Base-by-base conservation (phyloP, 2,329 filamentous ascomycete genomes). In the Ceratocystis variospora region DNA sequence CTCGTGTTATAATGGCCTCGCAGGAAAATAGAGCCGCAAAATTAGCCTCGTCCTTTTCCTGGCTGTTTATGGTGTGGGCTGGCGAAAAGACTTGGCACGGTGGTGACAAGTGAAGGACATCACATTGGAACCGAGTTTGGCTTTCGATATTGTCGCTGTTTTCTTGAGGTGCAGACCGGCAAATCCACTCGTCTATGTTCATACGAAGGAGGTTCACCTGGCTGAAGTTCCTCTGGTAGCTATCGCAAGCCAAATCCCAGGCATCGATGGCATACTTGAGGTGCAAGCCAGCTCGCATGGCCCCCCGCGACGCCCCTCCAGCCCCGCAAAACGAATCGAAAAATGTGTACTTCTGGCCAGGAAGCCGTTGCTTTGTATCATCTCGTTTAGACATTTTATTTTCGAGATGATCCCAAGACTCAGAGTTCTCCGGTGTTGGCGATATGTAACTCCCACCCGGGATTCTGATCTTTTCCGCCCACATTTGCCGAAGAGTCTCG, bases 51-150 rank as follows among this genome's bases (percentile, higher is more conserved):
- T 95, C 89, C 28, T 87, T 80, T 0, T 75, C 83, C 59, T 91
- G 86, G 25, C 85, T 79, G 5, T 76, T 76, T 0, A 79, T 73
- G 0, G 88, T 92, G 68, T 95, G 86, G 0, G 86, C 87, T 0
- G 84, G 83, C 0, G 88, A 92, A 73, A 86, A 92, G 1, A 81
- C 83, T 70, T 93, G 88, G 66, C 90, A 95, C 0, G 90, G 89
- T 0, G 88, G 89, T 0, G 87, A 90, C 0, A 91, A 74, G 69
- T 95, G 90, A 0, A 89, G 75, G 1, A 93, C 76, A 70, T 94
- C 89, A 10, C 66, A 64, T 59, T 66, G 53, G 59, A 0, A 87
- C 81, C 3, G 77, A 71, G 8, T 70, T 17, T 45, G 50, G 41
- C 17, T 33, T 66, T 7, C 63, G 22, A 7, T 64, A 1, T 74